Conservation (phyloP, 2,329 filamentous ascomycete species). For the Cryoendolithus antarcticus region DNA sequence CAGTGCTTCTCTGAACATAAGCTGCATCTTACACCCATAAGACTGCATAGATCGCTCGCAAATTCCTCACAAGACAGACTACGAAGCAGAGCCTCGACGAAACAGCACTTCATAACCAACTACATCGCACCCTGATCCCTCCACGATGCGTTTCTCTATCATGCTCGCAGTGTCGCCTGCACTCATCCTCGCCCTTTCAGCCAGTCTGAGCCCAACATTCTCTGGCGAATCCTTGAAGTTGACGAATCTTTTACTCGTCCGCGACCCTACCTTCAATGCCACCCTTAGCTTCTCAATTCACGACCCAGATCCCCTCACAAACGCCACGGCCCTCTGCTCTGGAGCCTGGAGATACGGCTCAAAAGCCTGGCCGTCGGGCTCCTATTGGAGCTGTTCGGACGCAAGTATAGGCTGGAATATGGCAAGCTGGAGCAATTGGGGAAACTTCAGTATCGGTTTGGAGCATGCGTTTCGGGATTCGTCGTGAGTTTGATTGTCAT, state of each 20-base stretch:
- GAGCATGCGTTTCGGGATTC: slow-evolving; percentile 18
- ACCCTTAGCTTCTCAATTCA: slow-evolving; percentile 16
- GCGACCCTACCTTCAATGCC: slow-evolving; percentile 11
- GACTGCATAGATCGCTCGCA: too few species aligned
- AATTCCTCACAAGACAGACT: neutral
- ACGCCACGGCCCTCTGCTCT: slow-evolving; percentile 13
- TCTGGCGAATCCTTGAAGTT: slow-evolving; percentile 10
- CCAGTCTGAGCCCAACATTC: neutral
- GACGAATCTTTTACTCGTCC: slow-evolving; percentile 10
- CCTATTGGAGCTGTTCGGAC: slow-evolving; percentile 14
- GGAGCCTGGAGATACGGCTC: slow-evolving; percentile 12
- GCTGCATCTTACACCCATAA: too few species aligned
- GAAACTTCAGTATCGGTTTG: slow-evolving; percentile 14
- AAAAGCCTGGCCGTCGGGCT: slow-evolving; percentile 11
- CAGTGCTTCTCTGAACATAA: neutral
- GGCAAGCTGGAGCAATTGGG: slow-evolving; percentile 7
- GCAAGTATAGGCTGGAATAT: slow-evolving; percentile 17
- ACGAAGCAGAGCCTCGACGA: neutral
- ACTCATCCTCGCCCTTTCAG: neutral
- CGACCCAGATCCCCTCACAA: slow-evolving; percentile 19
- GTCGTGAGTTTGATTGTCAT: slow-evolving; percentile 11
- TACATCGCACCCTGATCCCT: neutral
- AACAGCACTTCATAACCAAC: neutral
- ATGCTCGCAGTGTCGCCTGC: neutral
- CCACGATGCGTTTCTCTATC: slow-evolving; percentile 4